These are phyloP conservation scores for Calonectria pteridis DNA, from an alignment of 2,329 filamentous ascomycete species.

Conservation along the genomic window DNA sequence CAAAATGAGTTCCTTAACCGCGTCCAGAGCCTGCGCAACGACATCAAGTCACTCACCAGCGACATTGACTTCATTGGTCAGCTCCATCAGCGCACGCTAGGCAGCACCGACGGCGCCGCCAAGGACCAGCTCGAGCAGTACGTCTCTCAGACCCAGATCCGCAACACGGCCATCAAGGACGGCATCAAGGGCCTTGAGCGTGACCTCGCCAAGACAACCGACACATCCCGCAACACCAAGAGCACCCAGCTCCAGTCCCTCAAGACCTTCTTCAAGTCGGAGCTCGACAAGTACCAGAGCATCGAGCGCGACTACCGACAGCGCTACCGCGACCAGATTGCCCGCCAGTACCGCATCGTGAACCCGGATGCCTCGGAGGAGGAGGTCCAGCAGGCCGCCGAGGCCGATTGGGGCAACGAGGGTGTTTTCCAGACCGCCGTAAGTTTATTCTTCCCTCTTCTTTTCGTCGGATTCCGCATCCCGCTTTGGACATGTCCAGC, in stretches of 20 bases:
- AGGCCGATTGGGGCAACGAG: constrained; percentile 81
- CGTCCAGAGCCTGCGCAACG: constrained; percentile 74
- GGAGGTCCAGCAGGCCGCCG: constrained; percentile 76
- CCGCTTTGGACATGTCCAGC: constrained; percentile 14
- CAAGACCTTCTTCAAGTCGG: constrained; percentile 78
- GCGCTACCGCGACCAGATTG: constrained; percentile 82
- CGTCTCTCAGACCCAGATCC: constrained; percentile 76
- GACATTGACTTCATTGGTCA: constrained; percentile 76
- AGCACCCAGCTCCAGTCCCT: constrained; percentile 76
- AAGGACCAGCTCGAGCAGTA: constrained; percentile 73
- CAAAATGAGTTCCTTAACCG: constrained; percentile 77
- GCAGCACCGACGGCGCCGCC: constrained; percentile 70
- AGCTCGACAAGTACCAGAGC: constrained; percentile 77
- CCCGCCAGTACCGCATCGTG: constrained; percentile 84
- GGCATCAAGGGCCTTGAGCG: constrained; percentile 82
- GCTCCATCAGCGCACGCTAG: constrained; percentile 79
- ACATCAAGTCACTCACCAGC: constrained; percentile 75
- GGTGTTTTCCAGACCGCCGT: constrained; percentile 87
- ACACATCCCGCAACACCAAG: constrained; percentile 74
- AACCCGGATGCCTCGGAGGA: constrained; percentile 83
- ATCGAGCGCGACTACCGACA: constrained; percentile 79
- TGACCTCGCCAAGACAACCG: constrained; percentile 74
- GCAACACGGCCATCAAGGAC: constrained; percentile 82
- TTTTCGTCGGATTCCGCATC: constrained; percentile 3
- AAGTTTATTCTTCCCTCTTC: constrained; percentile 53